Evolutionary conservation across 108 stramenopile species (phyloP).

Genomic region (Fistulifera pelliculosa): DNA sequence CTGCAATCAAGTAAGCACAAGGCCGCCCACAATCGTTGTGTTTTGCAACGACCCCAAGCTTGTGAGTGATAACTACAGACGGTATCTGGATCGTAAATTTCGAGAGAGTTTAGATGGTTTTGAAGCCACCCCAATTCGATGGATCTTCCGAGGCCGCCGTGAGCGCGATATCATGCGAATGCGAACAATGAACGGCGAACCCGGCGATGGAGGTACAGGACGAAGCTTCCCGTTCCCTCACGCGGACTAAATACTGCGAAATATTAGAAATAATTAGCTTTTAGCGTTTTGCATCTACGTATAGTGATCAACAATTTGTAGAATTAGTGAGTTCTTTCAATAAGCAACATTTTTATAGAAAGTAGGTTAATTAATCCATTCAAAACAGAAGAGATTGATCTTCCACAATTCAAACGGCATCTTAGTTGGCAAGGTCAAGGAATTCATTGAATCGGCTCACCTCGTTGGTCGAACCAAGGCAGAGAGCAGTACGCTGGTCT

Average conservation of each 20-base stretch:
- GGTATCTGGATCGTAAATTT: slow-evolving; percentile 95
- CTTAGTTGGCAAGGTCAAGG: background rate
- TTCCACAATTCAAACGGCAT: too few relatives aligned
- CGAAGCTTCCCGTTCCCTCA: slow-evolving; percentile 78
- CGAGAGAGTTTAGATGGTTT: slow-evolving; percentile 89
- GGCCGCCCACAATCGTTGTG: slow-evolving; percentile 91
- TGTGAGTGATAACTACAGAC: slow-evolving; percentile 88
- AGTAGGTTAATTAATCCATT: too few relatives aligned
- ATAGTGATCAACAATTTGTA: too few relatives aligned
- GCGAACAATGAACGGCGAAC: slow-evolving; percentile 71
- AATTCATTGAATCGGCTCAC: slow-evolving; percentile 62
- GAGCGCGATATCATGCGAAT: slow-evolving; percentile 69
- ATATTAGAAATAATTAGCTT: too few relatives aligned
- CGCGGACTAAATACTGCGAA: slow-evolving; percentile 38
- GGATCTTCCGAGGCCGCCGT: slow-evolving; percentile 90
- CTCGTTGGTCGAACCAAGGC: slow-evolving; percentile 65
- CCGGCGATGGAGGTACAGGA: slow-evolving; percentile 78
- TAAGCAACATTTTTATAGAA: too few relatives aligned
- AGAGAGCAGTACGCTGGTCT: slow-evolving; percentile 71
- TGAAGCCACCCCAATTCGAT: slow-evolving; percentile 91
- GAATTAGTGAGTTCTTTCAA: too few relatives aligned
- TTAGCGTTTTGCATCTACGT: too few relatives aligned
- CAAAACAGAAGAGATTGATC: background rate
- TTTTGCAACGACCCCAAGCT: slow-evolving; percentile 92
- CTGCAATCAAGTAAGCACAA: slow-evolving; percentile 85